Conservation (phyloP, 1,284 basidiomycete species). For the Leucoagaricus sp. region DNA sequence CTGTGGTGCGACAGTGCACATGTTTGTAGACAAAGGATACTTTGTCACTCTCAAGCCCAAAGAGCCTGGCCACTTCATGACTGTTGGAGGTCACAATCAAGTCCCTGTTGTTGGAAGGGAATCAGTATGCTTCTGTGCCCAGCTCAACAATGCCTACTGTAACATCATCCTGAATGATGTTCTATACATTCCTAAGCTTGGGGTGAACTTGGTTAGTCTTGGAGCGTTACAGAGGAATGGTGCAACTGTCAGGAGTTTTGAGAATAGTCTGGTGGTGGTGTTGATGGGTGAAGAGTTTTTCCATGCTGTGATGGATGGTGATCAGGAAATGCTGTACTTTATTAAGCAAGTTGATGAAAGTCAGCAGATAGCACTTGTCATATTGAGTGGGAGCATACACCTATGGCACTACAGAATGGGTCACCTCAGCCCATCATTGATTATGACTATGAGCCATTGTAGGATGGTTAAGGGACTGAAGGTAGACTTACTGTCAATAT, state of each 20-base stretch:
- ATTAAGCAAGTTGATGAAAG: not conserved
- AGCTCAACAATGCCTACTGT: not conserved
- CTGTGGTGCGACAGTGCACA: too few species aligned
- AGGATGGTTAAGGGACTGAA: conserved; percentile 15
- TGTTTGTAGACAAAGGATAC: too few species aligned
- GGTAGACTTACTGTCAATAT: conserved; percentile 3
- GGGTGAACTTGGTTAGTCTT: conserved; percentile 15
- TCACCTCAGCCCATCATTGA: conserved; percentile 11
- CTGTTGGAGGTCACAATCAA: conserved; percentile 9
- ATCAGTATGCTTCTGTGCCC: not conserved
- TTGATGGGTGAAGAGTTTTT: not conserved
- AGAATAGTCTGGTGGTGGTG: not conserved
- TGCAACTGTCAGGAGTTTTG: not conserved
- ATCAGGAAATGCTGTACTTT: conserved; percentile 6
- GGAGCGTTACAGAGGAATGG: conserved; percentile 12
- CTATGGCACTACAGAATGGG: conserved; percentile 17
- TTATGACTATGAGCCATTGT: conserved; percentile 11
- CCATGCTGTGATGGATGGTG: not conserved
- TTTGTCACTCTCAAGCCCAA: too few species aligned
- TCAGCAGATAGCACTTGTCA: not conserved
- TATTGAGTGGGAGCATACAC: conserved; percentile 5
- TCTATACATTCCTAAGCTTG: conserved; percentile 13
- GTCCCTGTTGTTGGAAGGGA: conserved; percentile 10
- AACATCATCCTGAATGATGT: conserved; percentile 5
- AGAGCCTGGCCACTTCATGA: too few species aligned